These are phyloP conservation scores for Amylocystis lapponica DNA, from an alignment of 768 basidiomycete species.

Conservation along the genomic window DNA sequence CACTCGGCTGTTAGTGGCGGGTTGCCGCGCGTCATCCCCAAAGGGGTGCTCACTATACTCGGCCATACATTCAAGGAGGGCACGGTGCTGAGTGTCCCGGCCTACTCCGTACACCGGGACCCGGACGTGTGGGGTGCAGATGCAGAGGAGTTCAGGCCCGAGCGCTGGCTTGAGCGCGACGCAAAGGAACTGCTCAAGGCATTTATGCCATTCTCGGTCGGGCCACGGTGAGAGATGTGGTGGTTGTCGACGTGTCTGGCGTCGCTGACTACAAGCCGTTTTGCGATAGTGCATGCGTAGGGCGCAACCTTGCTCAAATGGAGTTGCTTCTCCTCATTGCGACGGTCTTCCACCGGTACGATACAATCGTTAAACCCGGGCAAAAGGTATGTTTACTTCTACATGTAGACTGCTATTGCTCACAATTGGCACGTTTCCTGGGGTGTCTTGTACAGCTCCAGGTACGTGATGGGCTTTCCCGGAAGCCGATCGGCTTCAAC, in stretches of 20 bases:
- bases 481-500: background rate
- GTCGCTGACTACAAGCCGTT: background rate
- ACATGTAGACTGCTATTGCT: background rate
- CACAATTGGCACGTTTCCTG: background rate
- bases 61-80: conserved; percentile 18
- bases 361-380: conserved; percentile 57
- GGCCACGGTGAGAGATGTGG: conserved; percentile 4
- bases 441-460: background rate
- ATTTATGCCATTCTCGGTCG: conserved; percentile 14
- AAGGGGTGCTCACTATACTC: conserved; percentile 14
- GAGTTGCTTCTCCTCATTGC: conserved; percentile 57
- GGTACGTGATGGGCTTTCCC: background rate
- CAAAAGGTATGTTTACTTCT: conserved; percentile 34
- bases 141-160: conserved; percentile 15
- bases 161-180: conserved; percentile 17
- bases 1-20: conserved; percentile 25
- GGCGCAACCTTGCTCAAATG: conserved; percentile 2
- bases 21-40: conserved; percentile 23
- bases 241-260: background rate
- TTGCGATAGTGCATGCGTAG: conserved; percentile 3
- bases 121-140: conserved; percentile 13
- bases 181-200: conserved; percentile 1
- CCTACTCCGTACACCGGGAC: conserved; percentile 8
- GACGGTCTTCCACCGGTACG: conserved; percentile 66
- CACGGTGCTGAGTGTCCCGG: conserved; percentile 19